Evolutionary conservation across 176 grass and related monocot species (phyloP), one percentile per base, ranked within the genome.

Genomic region (Saccharum spontaneum): DNA sequence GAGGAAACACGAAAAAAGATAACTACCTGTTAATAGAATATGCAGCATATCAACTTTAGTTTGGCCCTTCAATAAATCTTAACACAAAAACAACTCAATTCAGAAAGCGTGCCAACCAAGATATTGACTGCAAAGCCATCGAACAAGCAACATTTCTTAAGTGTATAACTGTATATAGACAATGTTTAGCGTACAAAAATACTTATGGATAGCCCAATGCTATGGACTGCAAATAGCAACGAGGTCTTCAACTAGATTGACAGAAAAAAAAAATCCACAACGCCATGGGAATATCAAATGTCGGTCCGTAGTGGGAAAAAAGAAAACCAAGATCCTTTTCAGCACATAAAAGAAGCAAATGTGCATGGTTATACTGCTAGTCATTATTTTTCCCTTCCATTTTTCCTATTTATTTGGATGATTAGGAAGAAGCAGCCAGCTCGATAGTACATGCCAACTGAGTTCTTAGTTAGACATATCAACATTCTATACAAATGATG

Each of bases 21-120:
- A 67, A 79, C 48, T 81, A 30, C 37, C 13, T 41, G 48, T 24
- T 57, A 41, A 69, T 39, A 69, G 22, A 61, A 77, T 72, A 34
- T 15, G 48, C 37, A 84, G 33, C 30, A 64, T 33, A 52, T 17
- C 64, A 85, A 63, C n/a, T 62, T 52, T 41, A 78, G 55, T 49
- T 65, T 41, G 78, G 36, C 44, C 65, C 13, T 59, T 78, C 50
- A 41, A 57, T 71, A 22, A 33, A 57, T 67, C 23, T 73, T 57
- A 71, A 79, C 5, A 83, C 31, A 83, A 90, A 22, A 86, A 86
- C 14, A 72, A 41, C 39, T 71, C 48, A 39, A 64, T 77, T 45
- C 72, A 71, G 72, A 83, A 74, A 39, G 39, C 14, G 46, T 67
- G 15, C 33, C 73, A 79, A 57, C 44, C 43, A 82, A 82, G 40